Evolutionary conservation across 2,329 filamentous ascomycete genomes (phyloP).

Genomic region (Trichoderma aggressivum): DNA sequence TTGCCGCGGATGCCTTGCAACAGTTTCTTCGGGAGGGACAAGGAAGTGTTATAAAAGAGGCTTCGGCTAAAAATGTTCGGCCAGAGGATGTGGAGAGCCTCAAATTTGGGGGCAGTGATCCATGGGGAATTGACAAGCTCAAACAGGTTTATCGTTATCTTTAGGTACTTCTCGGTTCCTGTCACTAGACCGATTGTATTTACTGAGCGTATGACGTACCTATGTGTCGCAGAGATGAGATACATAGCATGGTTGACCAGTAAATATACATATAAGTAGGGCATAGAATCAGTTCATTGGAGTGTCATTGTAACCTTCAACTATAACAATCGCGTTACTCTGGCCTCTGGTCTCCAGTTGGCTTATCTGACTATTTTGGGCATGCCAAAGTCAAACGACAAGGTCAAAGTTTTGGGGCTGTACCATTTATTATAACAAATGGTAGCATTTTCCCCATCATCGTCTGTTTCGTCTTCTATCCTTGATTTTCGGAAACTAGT

Average conservation of each 20-base stretch:
- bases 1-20: not conserved
- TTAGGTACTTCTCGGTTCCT: not conserved
- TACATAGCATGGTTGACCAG: not conserved
- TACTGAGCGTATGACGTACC: not conserved
- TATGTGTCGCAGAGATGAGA: not conserved
- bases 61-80: not conserved
- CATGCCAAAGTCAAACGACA: not conserved
- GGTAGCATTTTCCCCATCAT: not conserved
- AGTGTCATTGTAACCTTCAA: not conserved
- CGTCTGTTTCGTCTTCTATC: not conserved
- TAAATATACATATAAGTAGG: not conserved
- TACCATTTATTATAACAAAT: not conserved
- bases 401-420: not conserved
- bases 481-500: not conserved
- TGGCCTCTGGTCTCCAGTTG: not conserved
- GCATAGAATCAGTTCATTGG: not conserved
- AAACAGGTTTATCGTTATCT: not conserved
- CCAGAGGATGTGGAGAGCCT: not conserved
- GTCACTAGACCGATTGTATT: not conserved
- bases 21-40: not conserved
- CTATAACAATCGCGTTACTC: not conserved
- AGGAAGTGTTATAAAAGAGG: not conserved
- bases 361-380: not conserved
- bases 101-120: not conserved
- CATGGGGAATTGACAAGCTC: not conserved